Evolutionary conservation across 257 asterid species (phyloP).

Genomic region (Eucommia ulmoides): DNA sequence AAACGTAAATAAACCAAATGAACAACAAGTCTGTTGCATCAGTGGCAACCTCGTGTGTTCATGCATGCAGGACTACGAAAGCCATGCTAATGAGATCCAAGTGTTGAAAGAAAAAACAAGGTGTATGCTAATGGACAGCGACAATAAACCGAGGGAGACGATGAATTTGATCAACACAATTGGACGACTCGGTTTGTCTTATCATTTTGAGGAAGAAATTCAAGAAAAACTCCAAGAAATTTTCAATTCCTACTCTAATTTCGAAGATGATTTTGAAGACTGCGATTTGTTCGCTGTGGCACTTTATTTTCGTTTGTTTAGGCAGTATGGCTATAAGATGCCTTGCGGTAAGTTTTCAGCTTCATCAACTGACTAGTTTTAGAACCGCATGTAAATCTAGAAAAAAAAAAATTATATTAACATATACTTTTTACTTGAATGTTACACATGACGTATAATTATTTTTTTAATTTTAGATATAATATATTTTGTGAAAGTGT

Average conservation of each 20-base stretch:
- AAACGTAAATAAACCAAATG: no score
- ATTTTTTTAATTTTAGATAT: no score
- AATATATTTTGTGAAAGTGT: no score
- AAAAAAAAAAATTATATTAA: no score
- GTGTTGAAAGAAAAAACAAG: conserved; percentile 2
- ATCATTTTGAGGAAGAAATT: conserved; percentile 11
- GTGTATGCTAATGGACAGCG: not conserved
- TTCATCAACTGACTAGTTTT: no score
- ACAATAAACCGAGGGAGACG: not conserved
- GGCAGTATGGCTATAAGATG: conserved; percentile 13
- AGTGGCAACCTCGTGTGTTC: no score
- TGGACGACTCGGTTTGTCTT: conserved; percentile 10
- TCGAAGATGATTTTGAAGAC: not conserved
- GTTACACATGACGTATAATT: no score
- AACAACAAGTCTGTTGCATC: no score
- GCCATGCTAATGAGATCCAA: no score
- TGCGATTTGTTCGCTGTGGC: conserved; percentile 2
- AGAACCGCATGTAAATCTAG: no score
- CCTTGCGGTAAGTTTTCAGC: conserved; percentile 11
- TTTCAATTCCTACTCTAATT: not conserved
- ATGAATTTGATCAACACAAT: conserved; percentile 5
- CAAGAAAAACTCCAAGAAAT: conserved; percentile 3
- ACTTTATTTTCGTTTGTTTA: conserved; percentile 6
- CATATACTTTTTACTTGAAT: no score
- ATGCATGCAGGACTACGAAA: no score